A percentile compares a stretch with the other conserved stretches of the same genome.
Evolutionary conservation across 2,329 filamentous ascomycete genomes (phyloP).

Genomic region (Aspergillus tamarii): DNA sequence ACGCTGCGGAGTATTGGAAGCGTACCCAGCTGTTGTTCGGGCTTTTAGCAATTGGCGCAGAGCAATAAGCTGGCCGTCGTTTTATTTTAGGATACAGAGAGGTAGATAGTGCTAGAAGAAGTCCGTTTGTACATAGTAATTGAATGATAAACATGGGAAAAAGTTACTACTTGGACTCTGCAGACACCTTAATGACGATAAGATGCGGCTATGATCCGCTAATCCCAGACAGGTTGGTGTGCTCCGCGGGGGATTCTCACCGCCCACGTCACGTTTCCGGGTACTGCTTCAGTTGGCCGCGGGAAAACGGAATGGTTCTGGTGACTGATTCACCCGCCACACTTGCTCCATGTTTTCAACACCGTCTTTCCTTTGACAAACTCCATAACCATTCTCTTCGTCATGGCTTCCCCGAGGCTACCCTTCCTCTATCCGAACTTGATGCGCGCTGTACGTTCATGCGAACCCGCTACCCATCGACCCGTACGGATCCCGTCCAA

Average conservation of each 20-base stretch:
- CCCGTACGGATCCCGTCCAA: slow-evolving; percentile 43
- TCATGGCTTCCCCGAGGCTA: slow-evolving; percentile 66
- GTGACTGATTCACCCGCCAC: not conserved
- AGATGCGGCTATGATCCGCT: not conserved
- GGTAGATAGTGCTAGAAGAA: not conserved
- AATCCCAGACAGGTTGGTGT: not conserved
- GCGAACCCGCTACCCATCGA: slow-evolving; percentile 48
- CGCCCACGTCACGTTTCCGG: slow-evolving; percentile 31
- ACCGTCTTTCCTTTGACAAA: slow-evolving; percentile 7
- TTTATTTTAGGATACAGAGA: not conserved
- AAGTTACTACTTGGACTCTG: not conserved
- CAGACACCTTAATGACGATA: not conserved
- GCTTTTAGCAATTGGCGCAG: slow-evolving; percentile 57
- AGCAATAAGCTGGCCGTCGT: not conserved
- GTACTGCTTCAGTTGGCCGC: slow-evolving; percentile 26
- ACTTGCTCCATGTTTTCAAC: slow-evolving; percentile 8
- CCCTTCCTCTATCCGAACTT: slow-evolving; percentile 72
- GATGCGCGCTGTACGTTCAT: slow-evolving; percentile 59
- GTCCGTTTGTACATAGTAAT: not conserved
- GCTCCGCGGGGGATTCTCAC: slow-evolving; percentile 27
- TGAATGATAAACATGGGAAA: too few relatives aligned
- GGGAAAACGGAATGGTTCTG: slow-evolving; percentile 21
- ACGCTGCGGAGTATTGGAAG: slow-evolving; percentile 78
- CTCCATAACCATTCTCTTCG: slow-evolving; percentile 18
- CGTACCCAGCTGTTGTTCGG: slow-evolving; percentile 82